A percentile compares a stretch with the other conserved stretches of the same genome.
phyloP scores from a whole-genome alignment of 164 flowering plant genomes.

The Umbellularia californica region DNA sequence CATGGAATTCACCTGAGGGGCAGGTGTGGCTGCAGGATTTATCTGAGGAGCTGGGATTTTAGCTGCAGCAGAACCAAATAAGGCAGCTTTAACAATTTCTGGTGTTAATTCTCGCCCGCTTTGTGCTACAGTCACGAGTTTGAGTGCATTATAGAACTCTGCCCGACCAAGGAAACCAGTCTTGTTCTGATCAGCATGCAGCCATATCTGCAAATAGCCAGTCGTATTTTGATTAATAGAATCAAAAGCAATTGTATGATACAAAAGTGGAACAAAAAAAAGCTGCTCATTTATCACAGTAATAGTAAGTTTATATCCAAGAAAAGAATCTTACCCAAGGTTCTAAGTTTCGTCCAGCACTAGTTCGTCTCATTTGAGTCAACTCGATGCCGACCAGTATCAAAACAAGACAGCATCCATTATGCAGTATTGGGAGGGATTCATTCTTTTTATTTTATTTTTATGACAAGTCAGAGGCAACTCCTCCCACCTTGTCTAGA shows the following conservation, averaged over 20 bases:
- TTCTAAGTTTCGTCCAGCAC: too few species aligned
- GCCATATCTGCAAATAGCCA: slow-evolving; percentile 67
- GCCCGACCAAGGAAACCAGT: slow-evolving; percentile 79
- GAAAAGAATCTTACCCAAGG: background rate
- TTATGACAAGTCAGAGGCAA: too few species aligned
- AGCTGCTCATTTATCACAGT: background rate
- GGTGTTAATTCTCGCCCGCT: slow-evolving; percentile 89
- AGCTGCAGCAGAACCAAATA: slow-evolving; percentile 83
- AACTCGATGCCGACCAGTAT: too few species aligned
- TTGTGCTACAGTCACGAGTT: slow-evolving; percentile 93
- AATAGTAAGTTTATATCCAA: background rate
- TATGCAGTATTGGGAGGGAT: too few species aligned
- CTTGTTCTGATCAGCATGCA: slow-evolving; percentile 65
- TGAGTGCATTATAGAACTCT: slow-evolving; percentile 90
- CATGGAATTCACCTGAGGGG: slow-evolving; percentile 31
- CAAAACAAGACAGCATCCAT: too few species aligned
- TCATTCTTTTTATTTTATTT: too few species aligned
- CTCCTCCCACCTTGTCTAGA: too few species aligned
- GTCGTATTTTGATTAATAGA: background rate
- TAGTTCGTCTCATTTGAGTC: too few species aligned
- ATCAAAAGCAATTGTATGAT: background rate
- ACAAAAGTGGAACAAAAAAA: background rate
- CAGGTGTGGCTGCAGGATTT: slow-evolving; percentile 47
- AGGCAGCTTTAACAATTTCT: slow-evolving; percentile 87
- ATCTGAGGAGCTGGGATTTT: slow-evolving; percentile 94